Conservation (phyloP, 2,329 filamentous ascomycete genomes). For the Kalaharituber pfeilii region DNA sequence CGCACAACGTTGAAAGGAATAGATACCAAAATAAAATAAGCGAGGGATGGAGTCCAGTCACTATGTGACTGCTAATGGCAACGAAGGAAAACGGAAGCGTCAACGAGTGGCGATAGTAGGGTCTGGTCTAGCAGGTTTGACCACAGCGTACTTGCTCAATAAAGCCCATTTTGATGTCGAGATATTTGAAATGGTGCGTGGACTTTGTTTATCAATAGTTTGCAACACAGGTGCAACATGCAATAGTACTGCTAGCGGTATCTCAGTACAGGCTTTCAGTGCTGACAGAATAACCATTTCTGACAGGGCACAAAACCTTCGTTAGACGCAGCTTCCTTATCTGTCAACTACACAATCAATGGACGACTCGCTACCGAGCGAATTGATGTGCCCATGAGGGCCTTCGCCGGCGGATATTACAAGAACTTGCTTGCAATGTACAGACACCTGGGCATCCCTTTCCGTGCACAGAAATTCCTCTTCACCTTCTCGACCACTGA, state of each 20-base stretch:
- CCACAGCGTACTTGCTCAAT: conserved; percentile 31
- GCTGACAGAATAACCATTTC: not conserved
- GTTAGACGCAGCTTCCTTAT: conserved; percentile 32
- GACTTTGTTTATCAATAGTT: not conserved
- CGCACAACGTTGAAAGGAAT: too few relatives aligned
- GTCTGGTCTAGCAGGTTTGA: conserved; percentile 34
- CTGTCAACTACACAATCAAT: conserved; percentile 23
- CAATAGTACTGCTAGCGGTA: too few relatives aligned
- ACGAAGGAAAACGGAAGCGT: not conserved
- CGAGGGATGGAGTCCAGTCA: too few relatives aligned
- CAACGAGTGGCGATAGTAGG: conserved; percentile 32
- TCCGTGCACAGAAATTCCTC: conserved; percentile 36
- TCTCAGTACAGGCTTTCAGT: not conserved
- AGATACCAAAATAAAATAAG: too few relatives aligned
- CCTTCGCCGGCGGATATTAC: conserved; percentile 38
- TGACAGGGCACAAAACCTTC: conserved; percentile 30
- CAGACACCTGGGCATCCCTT: conserved; percentile 35
- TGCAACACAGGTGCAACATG: not conserved
- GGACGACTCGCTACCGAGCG: conserved; percentile 22
- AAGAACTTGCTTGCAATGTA: conserved; percentile 40
- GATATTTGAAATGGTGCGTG: conserved; percentile 32
- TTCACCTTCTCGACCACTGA: conserved; percentile 34
- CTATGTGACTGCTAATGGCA: not conserved
- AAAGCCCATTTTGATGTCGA: conserved; percentile 32
- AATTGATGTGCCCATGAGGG: conserved; percentile 37